Conservation (phyloP, 2,329 filamentous ascomycete species). For the Cladosporium sp. region DNA sequence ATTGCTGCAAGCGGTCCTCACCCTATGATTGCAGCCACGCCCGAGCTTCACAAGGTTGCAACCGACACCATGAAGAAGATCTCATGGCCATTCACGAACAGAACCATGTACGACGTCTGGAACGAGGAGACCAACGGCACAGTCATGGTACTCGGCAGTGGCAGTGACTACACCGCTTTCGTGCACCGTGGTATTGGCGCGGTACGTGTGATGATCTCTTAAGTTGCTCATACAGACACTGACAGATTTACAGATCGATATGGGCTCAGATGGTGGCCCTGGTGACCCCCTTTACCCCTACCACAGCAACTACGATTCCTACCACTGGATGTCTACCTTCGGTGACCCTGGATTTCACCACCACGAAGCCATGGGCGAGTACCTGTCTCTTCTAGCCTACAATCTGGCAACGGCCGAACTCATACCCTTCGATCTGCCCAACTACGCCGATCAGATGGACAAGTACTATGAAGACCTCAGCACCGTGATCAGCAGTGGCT, state of each 20-base stretch:
- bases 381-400: slow-evolving; percentile 39
- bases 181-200: slow-evolving; percentile 36
- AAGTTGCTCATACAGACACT: neutral
- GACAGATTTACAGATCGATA: slow-evolving; percentile 32
- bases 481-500: slow-evolving; percentile 35
- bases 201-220: neutral
- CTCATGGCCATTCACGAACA: slow-evolving; percentile 36
- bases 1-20: slow-evolving; percentile 47
- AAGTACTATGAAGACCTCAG: slow-evolving; percentile 36
- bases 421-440: slow-evolving; percentile 37
- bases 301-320: slow-evolving; percentile 45
- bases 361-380: slow-evolving; percentile 46
- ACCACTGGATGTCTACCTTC: slow-evolving; percentile 49
- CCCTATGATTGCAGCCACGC: slow-evolving; percentile 63
- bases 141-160: slow-evolving; percentile 41
- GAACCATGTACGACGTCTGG: slow-evolving; percentile 46
- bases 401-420: slow-evolving; percentile 37
- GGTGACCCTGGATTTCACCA: slow-evolving; percentile 48
- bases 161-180: slow-evolving; percentile 45
- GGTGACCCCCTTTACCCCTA: slow-evolving; percentile 42
- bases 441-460: slow-evolving; percentile 37
- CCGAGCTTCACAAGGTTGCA: slow-evolving; percentile 66
- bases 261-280: slow-evolving; percentile 36
- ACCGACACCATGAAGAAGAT: slow-evolving; percentile 59
- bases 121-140: slow-evolving; percentile 29